Evolutionary conservation across 495 filamentous ascomycete genomes (phyloP).

Genomic region (Penicilliopsis zonata): DNA sequence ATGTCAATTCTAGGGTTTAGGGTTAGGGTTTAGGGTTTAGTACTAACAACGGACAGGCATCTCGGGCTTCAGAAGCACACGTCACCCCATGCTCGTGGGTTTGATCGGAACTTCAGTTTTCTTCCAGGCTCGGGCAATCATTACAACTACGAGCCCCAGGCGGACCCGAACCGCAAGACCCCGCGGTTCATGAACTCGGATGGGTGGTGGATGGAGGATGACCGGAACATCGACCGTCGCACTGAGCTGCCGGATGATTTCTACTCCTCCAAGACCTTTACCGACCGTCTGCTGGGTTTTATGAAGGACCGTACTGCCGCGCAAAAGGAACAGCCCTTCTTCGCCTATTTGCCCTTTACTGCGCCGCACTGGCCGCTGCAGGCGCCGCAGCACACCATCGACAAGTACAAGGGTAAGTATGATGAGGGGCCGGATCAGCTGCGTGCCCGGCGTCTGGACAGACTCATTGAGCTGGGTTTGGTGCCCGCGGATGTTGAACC

Average conservation of each 20-base stretch:
- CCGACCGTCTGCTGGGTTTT: conserved; percentile 23
- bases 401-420: conserved; percentile 25
- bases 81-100: conserved; percentile 30
- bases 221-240: conserved; percentile 13
- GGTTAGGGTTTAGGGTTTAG: background rate
- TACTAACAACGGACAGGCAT: too few relatives aligned
- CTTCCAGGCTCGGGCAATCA: conserved; percentile 27
- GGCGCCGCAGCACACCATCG: background rate
- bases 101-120: conserved; percentile 28
- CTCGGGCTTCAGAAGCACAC: conserved; percentile 27
- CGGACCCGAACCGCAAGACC: background rate
- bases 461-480: conserved; percentile 24
- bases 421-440: conserved; percentile 27
- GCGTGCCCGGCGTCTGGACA: conserved; percentile 16
- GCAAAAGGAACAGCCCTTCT: conserved; percentile 24
- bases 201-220: conserved; percentile 19
- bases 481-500: conserved; percentile 20
- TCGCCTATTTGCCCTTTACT: conserved; percentile 26
- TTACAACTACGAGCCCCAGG: conserved; percentile 11
- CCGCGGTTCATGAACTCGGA: background rate
- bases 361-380: conserved; percentile 33
- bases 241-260: conserved; percentile 25
- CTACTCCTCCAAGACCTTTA: conserved; percentile 27
- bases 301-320: conserved; percentile 24
- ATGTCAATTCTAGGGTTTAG: background rate